Base-by-base conservation (phyloP, 2,329 filamentous ascomycete species). In the Fusarium praegraminearum region DNA sequence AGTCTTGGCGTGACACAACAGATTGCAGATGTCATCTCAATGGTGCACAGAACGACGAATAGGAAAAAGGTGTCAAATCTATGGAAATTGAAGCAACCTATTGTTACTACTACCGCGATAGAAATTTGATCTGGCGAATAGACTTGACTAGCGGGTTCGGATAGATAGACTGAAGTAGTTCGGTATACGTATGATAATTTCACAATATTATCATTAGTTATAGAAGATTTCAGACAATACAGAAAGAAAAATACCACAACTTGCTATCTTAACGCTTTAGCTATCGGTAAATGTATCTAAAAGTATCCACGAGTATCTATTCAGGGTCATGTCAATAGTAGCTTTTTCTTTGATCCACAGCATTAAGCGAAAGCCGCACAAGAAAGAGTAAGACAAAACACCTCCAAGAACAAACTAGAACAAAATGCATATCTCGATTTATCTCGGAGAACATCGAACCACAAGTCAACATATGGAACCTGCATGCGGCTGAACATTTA, bases 21-120 rank as follows among this genome's bases (percentile, higher is more conserved):
- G 15, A 53, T 57, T 28, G 46, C 55, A 3, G 36, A 57, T n/a
- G 30, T n/a, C 7, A 57, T 57, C 13, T 36, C 30, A 2, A 53
- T 57, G 55, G n/a, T 43, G 22, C 44, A 57, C 18, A 52, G 46
- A 26, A 32, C 13, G 11, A 36, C 24, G 4, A 28, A 54, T 6
- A 54, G 47, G 11, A 58, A 44, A 2, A 30, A 7, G 24, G n/a
- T 32, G 12, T 32, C 56, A 3, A 36, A 5, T 8, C 24, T 54
- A 5, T 58, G 47, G 56, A 43, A 30, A 7, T 18, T n/a, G 2
- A 43, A 44, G 12, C 3, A 12, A 24, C 3, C 38, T 9, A 15
- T 16, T 6, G 15, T n/a, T 11, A 13, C 7, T 2, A 7, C 20
- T 3, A 10, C n/a, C 10, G 22, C 11, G 10, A 26, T 53, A 18